Conservation (phyloP, 2,329 filamentous ascomycete species). For the Trichoderma endophyticum region DNA sequence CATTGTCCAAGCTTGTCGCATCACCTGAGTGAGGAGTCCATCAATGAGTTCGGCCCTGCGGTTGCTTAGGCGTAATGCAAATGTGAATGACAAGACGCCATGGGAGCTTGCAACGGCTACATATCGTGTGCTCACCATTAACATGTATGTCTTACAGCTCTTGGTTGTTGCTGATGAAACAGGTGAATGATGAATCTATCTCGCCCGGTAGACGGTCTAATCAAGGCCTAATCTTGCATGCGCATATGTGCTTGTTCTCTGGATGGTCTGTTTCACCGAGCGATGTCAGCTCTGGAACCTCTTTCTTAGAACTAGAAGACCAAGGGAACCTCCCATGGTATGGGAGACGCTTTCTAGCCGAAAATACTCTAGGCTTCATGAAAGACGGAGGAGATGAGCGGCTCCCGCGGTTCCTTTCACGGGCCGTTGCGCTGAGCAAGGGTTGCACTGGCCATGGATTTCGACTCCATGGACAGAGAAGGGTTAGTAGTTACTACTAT, state of each 20-base stretch:
- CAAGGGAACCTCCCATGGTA: not conserved
- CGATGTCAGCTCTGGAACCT: not conserved
- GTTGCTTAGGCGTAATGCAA: not conserved
- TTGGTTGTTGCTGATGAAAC: not conserved
- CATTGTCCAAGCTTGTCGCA: not conserved
- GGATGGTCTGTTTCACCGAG: not conserved
- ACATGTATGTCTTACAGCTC: not conserved
- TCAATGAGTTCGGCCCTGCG: not conserved
- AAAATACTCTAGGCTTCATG: not conserved
- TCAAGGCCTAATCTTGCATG: not conserved
- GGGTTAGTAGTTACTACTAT: not conserved
- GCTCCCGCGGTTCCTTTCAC: not conserved
- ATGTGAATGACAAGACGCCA: not conserved
- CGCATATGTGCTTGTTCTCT: not conserved
- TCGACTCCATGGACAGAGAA: not conserved
- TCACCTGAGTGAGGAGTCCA: not conserved
- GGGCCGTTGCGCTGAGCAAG: not conserved
- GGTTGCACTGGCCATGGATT: not conserved
- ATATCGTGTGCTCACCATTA: not conserved
- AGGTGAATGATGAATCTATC: not conserved
- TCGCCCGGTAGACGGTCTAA: not conserved
- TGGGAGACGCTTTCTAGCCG: not conserved
- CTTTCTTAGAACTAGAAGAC: not conserved
- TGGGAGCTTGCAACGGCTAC: not conserved
- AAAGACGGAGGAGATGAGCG: not conserved